Evolutionary conservation across 768 basidiomycete genomes (phyloP), one percentile per base, ranked within the genome.

Genomic region (Hortiboletus campestris): DNA sequence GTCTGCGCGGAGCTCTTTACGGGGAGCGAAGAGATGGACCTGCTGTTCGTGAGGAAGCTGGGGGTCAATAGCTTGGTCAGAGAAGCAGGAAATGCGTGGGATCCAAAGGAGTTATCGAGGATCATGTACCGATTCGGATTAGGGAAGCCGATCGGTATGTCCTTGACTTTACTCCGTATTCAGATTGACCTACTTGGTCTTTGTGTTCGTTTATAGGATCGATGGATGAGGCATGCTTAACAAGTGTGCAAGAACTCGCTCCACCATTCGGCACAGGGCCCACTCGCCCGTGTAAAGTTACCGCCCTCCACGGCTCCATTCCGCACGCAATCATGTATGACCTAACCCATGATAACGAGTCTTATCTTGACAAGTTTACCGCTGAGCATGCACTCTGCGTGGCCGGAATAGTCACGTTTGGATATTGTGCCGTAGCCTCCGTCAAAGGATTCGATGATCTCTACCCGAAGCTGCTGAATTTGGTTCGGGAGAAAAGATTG

Each of bases 361-460:
- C 94, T 2, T 90, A 89, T 1, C 72, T 87, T 14, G 83, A 92
- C 74, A 98, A 96, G 72, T 85, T 94, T 36, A 89, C 90, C 1
- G 92, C 95, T 8, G 94, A 98, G 70, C 94, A 98, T 71, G 89
- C 94, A 0, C 82, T 99, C n/a, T 88, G 93, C 9, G 94, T 92
- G 0, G 97, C 91, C 3, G 92, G 93, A 20, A 78, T 98, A n/a
- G 89, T 90, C 17, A 84, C 95, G 0, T 98, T 98, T 74, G 89
- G 89, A 35, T 85, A 84, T 63, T 90, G 84, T 22, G 97, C 90
- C 5, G 82, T 91, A 53, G 97, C 94, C 2, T 94, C 91, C 16
- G 94, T 94, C 62, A 97, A 98, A 72, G 97, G 96, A 19, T 97
- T 96, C 67, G 97, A 99, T 64, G 97, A 99, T 62, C 72, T 99